phyloP scores from a whole-genome alignment of 164 flowering plant genomes.

The Dillenia turbinata region DNA sequence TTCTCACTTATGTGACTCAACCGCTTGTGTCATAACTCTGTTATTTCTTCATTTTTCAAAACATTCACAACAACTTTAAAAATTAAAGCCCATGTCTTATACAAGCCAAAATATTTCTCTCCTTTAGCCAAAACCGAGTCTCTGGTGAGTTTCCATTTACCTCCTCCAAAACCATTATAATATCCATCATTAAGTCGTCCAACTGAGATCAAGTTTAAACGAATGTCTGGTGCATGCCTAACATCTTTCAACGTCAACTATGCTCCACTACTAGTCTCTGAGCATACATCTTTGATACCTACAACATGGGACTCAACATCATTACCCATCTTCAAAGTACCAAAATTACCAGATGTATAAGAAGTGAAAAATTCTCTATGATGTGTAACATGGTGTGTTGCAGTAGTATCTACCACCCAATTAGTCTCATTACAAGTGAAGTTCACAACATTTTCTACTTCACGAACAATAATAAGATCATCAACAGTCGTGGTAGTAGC shows the following conservation, averaged over 20 bases:
- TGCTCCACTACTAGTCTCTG: slow-evolving; percentile 5
- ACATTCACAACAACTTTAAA: background rate
- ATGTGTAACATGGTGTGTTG: slow-evolving; percentile 7
- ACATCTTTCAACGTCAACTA: slow-evolving; percentile 14
- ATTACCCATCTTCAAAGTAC: slow-evolving; percentile 17
- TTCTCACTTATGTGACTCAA: slow-evolving; percentile 14
- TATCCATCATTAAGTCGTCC: slow-evolving; percentile 13
- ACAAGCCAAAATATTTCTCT: background rate
- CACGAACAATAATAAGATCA: background rate
- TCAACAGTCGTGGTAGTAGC: background rate
- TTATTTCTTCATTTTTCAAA: background rate
- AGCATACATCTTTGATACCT: too few species aligned
- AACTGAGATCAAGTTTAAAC: slow-evolving; percentile 19
- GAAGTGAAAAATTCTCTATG: slow-evolving; percentile 8
- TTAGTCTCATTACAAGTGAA: background rate
- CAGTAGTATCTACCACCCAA: slow-evolving; percentile 11
- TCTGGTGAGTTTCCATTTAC: slow-evolving; percentile 19
- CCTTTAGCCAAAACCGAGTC: slow-evolving; percentile 10
- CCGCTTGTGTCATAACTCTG: slow-evolving; percentile 10
- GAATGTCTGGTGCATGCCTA: slow-evolving; percentile 21
- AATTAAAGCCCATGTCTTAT: slow-evolving; percentile 1
- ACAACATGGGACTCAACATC: slow-evolving; percentile 3
- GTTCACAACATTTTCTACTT: background rate
- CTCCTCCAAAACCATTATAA: slow-evolving; percentile 1
- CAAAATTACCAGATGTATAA: slow-evolving; percentile 12